These are phyloP conservation scores for Aspergillus hiratsukae DNA, from an alignment of 2,329 filamentous ascomycete species.

Conservation along the genomic window DNA sequence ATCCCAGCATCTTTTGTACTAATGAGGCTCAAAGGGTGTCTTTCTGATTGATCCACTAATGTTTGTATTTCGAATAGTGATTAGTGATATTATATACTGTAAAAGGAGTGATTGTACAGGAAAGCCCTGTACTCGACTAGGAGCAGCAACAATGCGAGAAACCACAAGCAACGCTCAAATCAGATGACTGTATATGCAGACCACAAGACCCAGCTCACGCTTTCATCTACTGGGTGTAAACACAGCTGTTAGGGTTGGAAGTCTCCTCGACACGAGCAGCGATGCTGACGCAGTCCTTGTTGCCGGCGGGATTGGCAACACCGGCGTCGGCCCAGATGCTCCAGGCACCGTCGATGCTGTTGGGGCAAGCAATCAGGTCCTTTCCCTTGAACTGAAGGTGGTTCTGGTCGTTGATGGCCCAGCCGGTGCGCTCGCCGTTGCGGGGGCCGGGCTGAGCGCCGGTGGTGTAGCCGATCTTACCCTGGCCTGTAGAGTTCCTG, in stretches of 20 bases:
- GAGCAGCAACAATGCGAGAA: background rate
- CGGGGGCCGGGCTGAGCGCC: conserved; percentile 37
- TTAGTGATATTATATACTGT: background rate
- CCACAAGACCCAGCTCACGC: background rate
- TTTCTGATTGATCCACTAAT: too few species aligned
- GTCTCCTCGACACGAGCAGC: conserved; percentile 22
- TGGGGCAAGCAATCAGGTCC: conserved; percentile 52
- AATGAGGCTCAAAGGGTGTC: too few species aligned
- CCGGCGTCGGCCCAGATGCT: conserved; percentile 29
- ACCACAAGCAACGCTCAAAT: background rate
- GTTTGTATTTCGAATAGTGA: too few species aligned
- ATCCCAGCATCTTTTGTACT: too few species aligned
- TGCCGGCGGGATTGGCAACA: conserved; percentile 26
- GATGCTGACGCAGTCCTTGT: conserved; percentile 32
- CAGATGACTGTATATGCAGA: background rate
- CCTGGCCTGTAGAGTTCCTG: conserved; percentile 42
- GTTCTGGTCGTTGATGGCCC: conserved; percentile 40
- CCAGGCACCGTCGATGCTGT: conserved; percentile 41
- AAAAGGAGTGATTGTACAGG: background rate
- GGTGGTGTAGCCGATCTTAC: conserved; percentile 51
- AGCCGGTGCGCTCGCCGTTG: conserved; percentile 47
- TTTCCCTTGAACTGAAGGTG: conserved; percentile 46
- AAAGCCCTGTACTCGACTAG: background rate
- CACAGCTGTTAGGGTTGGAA: conserved; percentile 21
- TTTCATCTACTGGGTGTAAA: conserved; percentile 21